Evolutionary conservation across 1,284 basidiomycete genomes (phyloP), one percentile per base, ranked within the genome.

Genomic region (Cystobasidiaceae sp.): DNA sequence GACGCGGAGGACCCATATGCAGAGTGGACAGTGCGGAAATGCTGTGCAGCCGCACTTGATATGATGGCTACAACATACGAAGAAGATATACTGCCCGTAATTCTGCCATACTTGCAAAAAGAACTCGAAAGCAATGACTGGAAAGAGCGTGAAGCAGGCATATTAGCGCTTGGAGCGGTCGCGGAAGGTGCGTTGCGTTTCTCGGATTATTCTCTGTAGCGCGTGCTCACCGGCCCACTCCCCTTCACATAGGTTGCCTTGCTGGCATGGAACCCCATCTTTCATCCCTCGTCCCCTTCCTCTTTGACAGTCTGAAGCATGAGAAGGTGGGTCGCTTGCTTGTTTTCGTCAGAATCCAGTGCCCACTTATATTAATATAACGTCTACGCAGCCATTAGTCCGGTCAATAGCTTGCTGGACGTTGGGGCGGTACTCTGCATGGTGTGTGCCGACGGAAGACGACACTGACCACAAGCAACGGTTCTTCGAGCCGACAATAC

Each of bases 371-470:
- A n/a, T 39, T n/a, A 2, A 8, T 2, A 2, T n/a, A n/a, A n/a
- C n/a, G 27, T 8, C 21, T 13, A 1, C 1, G 11, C 74, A 93
- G 88, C 94, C 96, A 33, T 85, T 98, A 32, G 91, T 99, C 6
- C 88, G 96, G 58, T 97, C 93, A 13, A 99, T 99, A 76, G 93
- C 94, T 17, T 99, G 96, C 77, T 99, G 96, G 96, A 97, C 94
- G 0, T 82, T 99, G 15, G 93, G 94, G n/a, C 86, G 96, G 52
- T 99, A 99, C 78, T 92, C 94, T 37, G 90, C 87, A 74, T 98
- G 96, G 96, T 91, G 89, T 60, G 80, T 83, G 71, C 89, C 88
- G 8, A 87, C 89, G 70, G 85, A 87, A 27, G 82, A 78, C 83
- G 69, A 88, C 83, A 30, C 86, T 86, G 91, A 93, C 70, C 92